These are phyloP conservation scores for Agastache rugosa DNA, from an alignment of 257 asterid species.

Conservation along the genomic window DNA sequence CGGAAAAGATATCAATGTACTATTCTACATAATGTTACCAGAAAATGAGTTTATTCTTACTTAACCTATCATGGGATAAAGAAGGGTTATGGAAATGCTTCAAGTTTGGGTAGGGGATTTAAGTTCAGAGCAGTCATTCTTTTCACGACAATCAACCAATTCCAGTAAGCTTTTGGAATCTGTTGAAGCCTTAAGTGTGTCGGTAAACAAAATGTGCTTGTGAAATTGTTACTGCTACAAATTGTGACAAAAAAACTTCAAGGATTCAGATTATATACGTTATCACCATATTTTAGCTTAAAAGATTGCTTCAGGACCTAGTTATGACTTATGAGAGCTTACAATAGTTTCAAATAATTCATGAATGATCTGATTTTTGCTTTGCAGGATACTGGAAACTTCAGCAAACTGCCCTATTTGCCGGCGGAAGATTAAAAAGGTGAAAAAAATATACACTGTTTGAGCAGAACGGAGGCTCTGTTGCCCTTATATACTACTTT, in stretches of 20 bases:
- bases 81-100: neutral
- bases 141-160: neutral
- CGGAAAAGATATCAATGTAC: neutral
- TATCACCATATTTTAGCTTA: constrained; percentile 2
- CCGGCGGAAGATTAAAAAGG: constrained; percentile 72
- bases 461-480: constrained; percentile 44
- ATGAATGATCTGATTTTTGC: constrained; percentile 29
- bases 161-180: neutral
- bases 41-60: neutral
- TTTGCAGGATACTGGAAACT: constrained; percentile 72
- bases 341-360: neutral
- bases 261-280: neutral
- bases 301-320: neutral
- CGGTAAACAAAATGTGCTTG: no score
- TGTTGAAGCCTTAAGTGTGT: neutral
- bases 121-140: neutral
- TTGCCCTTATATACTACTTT: neutral
- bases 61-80: constrained; percentile 9
- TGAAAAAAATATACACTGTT: constrained; percentile 76
- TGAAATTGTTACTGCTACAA: neutral
- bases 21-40: neutral
- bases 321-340: neutral
- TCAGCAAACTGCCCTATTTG: constrained; percentile 82
- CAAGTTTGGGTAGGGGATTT: neutral
- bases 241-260: neutral